These are phyloP conservation scores for Camellia oleifera DNA, from an alignment of 179 eudicot species.

Conservation along the genomic window DNA sequence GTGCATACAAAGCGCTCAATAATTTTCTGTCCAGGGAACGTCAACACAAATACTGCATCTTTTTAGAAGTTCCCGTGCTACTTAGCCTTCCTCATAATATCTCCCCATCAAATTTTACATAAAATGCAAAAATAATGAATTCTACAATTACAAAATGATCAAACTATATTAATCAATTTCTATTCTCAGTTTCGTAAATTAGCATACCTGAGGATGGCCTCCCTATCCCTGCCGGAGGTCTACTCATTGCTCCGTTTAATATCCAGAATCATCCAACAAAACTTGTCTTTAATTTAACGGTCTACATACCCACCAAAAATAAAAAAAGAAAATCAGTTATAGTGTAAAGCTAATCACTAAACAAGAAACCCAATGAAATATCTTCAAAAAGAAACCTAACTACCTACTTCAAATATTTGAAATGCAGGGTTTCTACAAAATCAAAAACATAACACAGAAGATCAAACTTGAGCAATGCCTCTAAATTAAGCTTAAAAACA, in stretches of 20 bases:
- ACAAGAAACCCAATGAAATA: background rate
- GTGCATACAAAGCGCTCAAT: no score
- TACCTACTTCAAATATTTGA: background rate
- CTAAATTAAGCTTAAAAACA: background rate
- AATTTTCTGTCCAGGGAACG: no score
- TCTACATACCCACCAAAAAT: background rate
- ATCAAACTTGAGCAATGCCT: background rate
- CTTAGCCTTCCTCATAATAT: background rate
- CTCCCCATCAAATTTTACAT: no score
- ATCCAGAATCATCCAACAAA: constrained; percentile 24
- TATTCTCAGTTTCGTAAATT: background rate
- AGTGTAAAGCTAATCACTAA: constrained; percentile 1
- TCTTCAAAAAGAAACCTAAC: background rate
- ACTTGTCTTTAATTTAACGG: constrained; percentile 10
- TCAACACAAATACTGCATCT: no score
- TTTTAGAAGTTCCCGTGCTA: background rate
- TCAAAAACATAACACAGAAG: background rate
- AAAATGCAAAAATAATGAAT: background rate
- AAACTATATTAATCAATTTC: background rate
- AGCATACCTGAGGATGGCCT: constrained; percentile 33
- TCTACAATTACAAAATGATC: no score
- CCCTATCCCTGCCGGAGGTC: constrained; percentile 16
- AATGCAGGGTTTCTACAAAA: background rate
- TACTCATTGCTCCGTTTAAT: constrained; percentile 34
- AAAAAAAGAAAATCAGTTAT: background rate